Evolutionary conservation across 441 rosid species (phyloP), one percentile per base, ranked within the genome.

Genomic region (Macaranga tanarius): DNA sequence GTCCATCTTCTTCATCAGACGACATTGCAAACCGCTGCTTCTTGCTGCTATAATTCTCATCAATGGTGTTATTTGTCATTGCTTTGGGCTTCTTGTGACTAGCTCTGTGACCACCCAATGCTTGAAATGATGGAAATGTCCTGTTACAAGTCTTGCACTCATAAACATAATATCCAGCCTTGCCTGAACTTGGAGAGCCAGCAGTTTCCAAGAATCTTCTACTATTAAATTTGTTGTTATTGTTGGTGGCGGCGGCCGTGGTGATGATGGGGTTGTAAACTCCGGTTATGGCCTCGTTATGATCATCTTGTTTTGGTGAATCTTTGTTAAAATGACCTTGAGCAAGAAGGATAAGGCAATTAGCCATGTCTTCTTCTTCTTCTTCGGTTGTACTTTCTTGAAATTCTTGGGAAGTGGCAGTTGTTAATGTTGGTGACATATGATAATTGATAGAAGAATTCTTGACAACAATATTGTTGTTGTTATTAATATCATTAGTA

Each of bases 321-420:
- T 57, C 72, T 65, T 76, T 42, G 40, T 38, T 38, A 22, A 82
- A 66, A 25, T 79, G 87, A 16, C 97, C 96, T 75, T 88, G 97
- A 0, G 99, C 91, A 0, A 95, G 86, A 64, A 95, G 92, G 77
- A 95, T 95, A 50, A 95, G 82, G 74, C 99, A 95, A 62, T 92
- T 91, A 12, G 99, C 99, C 96, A 91, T 91, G 73, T 92, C 98
- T 73, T 89, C 92, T 63, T 93, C 92, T 63, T 93, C 98, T 70
- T 90, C 96, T 67, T 88, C 86, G 0, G 85, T 85, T 51, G 85
- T 85, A 54, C 79, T 75, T 2, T 76, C 75, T 6, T 73, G 77
- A 61, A 75, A 68, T 44, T 79, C 77, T 56, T 83, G 84, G 40
- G 88, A 85, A 45, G 80, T 86, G 0, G 85, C 38, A 2, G 38